Base-by-base conservation (phyloP, 371 early-diverging fungal genomes). In the Mortierella sp. region DNA sequence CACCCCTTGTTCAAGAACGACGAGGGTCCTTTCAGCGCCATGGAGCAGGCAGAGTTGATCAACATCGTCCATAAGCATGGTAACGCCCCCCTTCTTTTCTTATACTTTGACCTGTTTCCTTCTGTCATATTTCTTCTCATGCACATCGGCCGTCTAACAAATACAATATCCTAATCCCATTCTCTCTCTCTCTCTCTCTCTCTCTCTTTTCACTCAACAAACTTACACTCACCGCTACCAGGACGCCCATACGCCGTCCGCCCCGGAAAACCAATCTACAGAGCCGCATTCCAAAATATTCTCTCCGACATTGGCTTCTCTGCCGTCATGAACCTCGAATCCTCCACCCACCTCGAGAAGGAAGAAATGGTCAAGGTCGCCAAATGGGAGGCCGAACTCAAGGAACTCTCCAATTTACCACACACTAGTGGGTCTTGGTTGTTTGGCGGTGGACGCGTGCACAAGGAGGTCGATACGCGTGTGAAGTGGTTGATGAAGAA, bases 1-100 rank as follows among this genome's bases (percentile, higher is more conserved):
- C 92, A 93, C 46, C 86, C 95, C 18, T 83, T 95, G 71, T 98
- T 98, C 88, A 93, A 92, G 48, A 96, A 96, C 10, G 92, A 93
- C 56, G 96, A 96, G 54, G 90, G 83, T 7, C 90, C 97, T 3
- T 85, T 97, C 27, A 90, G 91, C 77, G 95, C 93, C 4, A 94
- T 98, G 94, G 97, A 97, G 84, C 91, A 95, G 55, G 95, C 96
- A 24, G 96, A 96, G 65, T 87, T 98, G 55, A 96, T 98, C 74
- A 88, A 90, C 0, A 90, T 97, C 74, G 83, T 88, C 6, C 93
- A 96, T 72, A 88, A 93, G 73, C 91, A 97, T 83, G 96, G 95
- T 92, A 88, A 72, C 29, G 24, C 12, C 14, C 1, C 46, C 11
- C 12, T 46, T 0, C 8, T 46, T 46, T 41, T 6, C 7, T 41